Base-by-base conservation (phyloP, 2,329 filamentous ascomycete species). In the Fusarium humuli region DNA sequence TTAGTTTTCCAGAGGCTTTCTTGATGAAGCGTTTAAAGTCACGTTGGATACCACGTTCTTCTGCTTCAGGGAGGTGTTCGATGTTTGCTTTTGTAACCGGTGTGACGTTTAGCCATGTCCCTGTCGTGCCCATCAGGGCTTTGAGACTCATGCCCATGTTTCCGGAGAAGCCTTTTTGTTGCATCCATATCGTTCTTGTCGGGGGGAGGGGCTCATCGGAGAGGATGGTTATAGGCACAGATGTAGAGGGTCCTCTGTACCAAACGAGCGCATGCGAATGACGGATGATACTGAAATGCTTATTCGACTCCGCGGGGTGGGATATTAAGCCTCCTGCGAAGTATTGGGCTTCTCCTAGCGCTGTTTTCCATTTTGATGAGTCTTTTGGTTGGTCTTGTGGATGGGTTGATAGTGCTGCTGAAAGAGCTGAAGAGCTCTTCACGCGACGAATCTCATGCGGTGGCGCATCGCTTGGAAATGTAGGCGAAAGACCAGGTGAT, bases 91-190 rank as follows among this genome's bases (percentile, higher is more conserved):
- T 81, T 3, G 83, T 78, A 0, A 81, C 81, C 0, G 91, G 91
- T 0, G 91, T 93, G 4, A 92, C 90, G 61, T 93, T 85, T 14
- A 92, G 81, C 91, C 91, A 93, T 71, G 81, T 83, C 10, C 84
- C 82, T 14, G 84, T 87, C 0, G 85, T 83, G 10, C 89, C 86
- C 37, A 92, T 79, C 2, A 92, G 77, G 0, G 89, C 86, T 75
- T 91, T 91, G 29, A 90, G 80, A 9, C 84, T 84, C 87, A 93
- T 91, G 20, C 91, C 91, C 50, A 89, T 84, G 73, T 90, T 90
- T 7, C 91, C 91, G 0, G 88, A 89, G 80, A 84, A 92, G 4
- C 91, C 91, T 69, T 89, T 90, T 62, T 85, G 85, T 79, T 93
- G 91, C 27, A 93, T 80, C 88, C 89, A 93, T 16, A 92, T 76